Percentiles rank a stretch among this genome's conserved stretches.
Evolutionary conservation across 768 basidiomycete genomes (phyloP).

Genomic region (Tephrocybe sp.): DNA sequence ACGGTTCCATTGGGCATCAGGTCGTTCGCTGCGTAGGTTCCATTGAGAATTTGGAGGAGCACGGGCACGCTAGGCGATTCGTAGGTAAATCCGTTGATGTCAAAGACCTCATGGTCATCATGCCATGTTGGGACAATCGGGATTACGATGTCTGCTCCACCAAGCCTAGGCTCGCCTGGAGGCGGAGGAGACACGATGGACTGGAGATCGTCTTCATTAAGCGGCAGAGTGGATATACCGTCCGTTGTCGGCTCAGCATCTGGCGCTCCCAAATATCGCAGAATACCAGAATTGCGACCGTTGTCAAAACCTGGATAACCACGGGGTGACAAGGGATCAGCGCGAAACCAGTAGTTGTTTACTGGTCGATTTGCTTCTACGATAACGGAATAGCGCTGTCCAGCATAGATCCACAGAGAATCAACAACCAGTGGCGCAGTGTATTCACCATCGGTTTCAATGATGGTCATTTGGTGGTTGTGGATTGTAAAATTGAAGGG

Average conservation of each 20-base stretch:
- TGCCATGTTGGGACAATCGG: neutral
- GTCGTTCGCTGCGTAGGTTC: neutral
- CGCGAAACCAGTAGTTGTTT: conserved; percentile 50
- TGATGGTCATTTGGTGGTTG: conserved; percentile 41
- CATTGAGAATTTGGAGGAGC: conserved; percentile 1
- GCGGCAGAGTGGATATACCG: neutral
- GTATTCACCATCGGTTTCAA: conserved; percentile 48
- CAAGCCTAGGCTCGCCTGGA: conserved; percentile 1
- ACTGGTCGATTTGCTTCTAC: conserved; percentile 38
- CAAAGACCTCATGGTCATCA: neutral
- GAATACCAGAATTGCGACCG: conserved; percentile 3
- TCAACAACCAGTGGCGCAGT: conserved; percentile 40
- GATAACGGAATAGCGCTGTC: conserved; percentile 31
- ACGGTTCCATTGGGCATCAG: conserved; percentile 3
- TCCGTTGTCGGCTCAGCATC: neutral
- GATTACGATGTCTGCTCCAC: conserved; percentile 4
- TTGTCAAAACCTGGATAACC: conserved; percentile 2
- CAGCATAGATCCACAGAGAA: conserved; percentile 19
- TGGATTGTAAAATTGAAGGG: conserved; percentile 43
- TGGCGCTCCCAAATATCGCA: neutral
- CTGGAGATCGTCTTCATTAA: conserved; percentile 2
- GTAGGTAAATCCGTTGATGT: neutral
- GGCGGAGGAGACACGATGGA: neutral
- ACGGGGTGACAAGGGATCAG: conserved; percentile 9
- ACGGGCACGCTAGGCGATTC: conserved; percentile 4